Percentiles rank a stretch among this genome's conserved stretches.
Evolutionary conservation across 169 alveolate genomes (phyloP).

Genomic region (Perkinsus marinus): DNA sequence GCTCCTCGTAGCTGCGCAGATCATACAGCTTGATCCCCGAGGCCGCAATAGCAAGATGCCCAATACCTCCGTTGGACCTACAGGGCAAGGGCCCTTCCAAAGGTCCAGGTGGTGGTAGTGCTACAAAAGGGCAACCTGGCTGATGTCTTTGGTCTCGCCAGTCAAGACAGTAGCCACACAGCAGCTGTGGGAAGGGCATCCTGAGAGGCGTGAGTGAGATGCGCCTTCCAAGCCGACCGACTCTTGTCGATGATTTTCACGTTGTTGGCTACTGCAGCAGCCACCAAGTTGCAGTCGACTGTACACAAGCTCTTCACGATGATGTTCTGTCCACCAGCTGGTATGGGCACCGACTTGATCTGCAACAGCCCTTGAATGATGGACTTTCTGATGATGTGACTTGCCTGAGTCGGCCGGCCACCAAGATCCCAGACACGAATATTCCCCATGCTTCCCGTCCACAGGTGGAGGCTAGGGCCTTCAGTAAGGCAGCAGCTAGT

Average conservation of each 20-base stretch:
- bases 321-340: neutral
- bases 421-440: neutral
- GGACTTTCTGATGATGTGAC: neutral
- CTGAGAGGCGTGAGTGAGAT: neutral
- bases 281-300: neutral
- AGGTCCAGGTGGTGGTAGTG: neutral
- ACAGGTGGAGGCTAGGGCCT: neutral
- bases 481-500: neutral
- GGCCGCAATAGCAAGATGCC: neutral
- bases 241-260: neutral
- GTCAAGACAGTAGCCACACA: neutral
- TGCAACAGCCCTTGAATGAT: neutral
- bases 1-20: neutral
- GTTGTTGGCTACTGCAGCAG: neutral
- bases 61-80: neutral
- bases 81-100: neutral
- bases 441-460: neutral
- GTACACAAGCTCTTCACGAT: neutral
- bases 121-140: neutral
- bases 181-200: neutral
- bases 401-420: neutral
- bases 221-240: neutral
- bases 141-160: neutral
- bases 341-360: neutral
- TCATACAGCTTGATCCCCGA: neutral